A percentile compares a stretch with the other conserved stretches of the same genome.
These are phyloP conservation scores for Tilletia setariae DNA, from an alignment of 1,284 basidiomycete species.

Conservation along the genomic window DNA sequence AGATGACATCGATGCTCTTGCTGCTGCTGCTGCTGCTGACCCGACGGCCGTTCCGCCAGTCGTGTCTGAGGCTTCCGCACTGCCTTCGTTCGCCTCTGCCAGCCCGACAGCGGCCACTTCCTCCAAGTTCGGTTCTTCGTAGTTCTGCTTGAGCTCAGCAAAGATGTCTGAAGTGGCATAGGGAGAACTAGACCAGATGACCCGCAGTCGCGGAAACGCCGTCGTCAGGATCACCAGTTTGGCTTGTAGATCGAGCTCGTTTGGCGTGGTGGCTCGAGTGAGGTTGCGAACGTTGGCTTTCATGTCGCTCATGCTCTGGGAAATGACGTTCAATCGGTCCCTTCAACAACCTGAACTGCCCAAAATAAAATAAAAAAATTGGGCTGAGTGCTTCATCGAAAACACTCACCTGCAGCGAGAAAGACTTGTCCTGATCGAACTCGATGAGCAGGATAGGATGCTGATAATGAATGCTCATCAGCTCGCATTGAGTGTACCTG, in stretches of 20 bases:
- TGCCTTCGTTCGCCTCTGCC: slow-evolving; percentile 25
- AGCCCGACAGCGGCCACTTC: slow-evolving; percentile 65
- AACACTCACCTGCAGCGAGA: slow-evolving; percentile 61
- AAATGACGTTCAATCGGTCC: neutral
- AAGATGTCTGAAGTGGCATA: slow-evolving; percentile 89
- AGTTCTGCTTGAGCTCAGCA: slow-evolving; percentile 81
- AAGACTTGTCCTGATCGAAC: slow-evolving; percentile 94
- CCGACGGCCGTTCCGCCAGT: slow-evolving; percentile 12
- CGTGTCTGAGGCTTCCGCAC: slow-evolving; percentile 21
- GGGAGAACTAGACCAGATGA: slow-evolving; percentile 96
- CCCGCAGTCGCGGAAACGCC: slow-evolving; percentile 81
- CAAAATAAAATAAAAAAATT: neutral
- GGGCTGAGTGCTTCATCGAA: neutral
- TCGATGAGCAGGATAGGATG: slow-evolving; percentile 93
- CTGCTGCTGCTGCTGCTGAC: neutral
- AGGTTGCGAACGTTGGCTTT: slow-evolving; percentile 53
- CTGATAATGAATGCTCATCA: slow-evolving; percentile 95
- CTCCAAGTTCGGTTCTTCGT: slow-evolving; percentile 77
- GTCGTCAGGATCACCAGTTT: slow-evolving; percentile 86
- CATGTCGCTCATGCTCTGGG: slow-evolving; percentile 19
- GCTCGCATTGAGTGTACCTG: slow-evolving; percentile 85
- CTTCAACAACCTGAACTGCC: neutral
- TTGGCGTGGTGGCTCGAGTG: slow-evolving; percentile 52
- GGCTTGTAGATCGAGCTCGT: slow-evolving; percentile 66
- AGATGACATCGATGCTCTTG: neutral